Evolutionary conservation across 2,329 filamentous ascomycete genomes (phyloP).

Genomic region (Pyricularia pennisetigena): DNA sequence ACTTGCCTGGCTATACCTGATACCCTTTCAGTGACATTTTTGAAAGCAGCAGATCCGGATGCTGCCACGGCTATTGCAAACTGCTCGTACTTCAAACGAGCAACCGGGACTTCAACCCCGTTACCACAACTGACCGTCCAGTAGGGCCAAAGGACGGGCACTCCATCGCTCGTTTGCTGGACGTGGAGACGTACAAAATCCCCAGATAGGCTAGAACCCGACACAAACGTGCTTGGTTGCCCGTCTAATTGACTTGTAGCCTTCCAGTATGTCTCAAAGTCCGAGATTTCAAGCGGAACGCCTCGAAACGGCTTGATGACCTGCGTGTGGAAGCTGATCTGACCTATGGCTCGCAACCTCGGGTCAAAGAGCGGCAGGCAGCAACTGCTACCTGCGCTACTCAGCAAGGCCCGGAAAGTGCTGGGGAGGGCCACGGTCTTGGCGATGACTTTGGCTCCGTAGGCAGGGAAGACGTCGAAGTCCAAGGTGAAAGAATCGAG

Average conservation of each 20-base stretch:
- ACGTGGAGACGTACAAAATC: constrained; percentile 89
- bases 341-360: constrained; percentile 80
- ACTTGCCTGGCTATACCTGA: constrained; percentile 32
- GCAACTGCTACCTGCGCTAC: constrained; percentile 67
- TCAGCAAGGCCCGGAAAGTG: constrained; percentile 67
- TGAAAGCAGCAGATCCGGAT: constrained; percentile 12
- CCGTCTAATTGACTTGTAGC: constrained; percentile 88
- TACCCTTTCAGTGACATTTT: constrained; percentile 12
- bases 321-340: constrained; percentile 89
- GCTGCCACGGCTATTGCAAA: constrained; percentile 38
- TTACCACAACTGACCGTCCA: constrained; percentile 72
- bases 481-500: constrained; percentile 89
- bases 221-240: constrained; percentile 78
- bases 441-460: constrained; percentile 94
- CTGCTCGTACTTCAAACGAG: constrained; percentile 64
- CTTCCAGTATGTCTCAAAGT: constrained; percentile 99
- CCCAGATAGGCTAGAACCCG: constrained; percentile 90
- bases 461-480: constrained; percentile 95
- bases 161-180: constrained; percentile 78
- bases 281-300: constrained; percentile 87
- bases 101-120: constrained; percentile 67
- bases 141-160: constrained; percentile 78
- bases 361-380: constrained; percentile 89
- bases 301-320: constrained; percentile 95
- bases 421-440: constrained; percentile 87